These are phyloP conservation scores for Bipolaris oryzae DNA, from an alignment of 2,329 filamentous ascomycete species.

Conservation along the genomic window DNA sequence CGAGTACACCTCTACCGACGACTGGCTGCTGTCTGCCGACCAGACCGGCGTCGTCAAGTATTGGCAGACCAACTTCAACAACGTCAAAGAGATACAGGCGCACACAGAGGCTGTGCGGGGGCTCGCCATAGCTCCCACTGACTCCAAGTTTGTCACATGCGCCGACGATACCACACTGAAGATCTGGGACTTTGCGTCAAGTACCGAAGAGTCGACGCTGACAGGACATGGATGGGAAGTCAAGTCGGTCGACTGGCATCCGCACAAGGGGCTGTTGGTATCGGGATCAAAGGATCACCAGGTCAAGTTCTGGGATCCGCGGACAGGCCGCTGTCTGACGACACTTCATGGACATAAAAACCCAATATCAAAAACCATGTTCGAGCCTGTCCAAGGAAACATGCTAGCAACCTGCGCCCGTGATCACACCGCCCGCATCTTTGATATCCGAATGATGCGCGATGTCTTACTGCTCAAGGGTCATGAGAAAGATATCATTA, in stretches of 20 bases:
- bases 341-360: conserved; percentile 98
- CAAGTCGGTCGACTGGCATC: conserved; percentile 97
- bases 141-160: conserved; percentile 94
- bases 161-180: conserved; percentile 93
- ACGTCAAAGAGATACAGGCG: conserved; percentile 91
- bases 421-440: conserved; percentile 90
- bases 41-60: conserved; percentile 97
- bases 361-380: conserved; percentile 89
- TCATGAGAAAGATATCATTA: conserved; percentile 95
- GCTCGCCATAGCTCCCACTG: conserved; percentile 89
- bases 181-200: conserved; percentile 93
- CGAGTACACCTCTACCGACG: conserved; percentile 91
- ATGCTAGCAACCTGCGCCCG: conserved; percentile 91
- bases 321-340: conserved; percentile 85
- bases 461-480: conserved; percentile 92
- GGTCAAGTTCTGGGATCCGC: conserved; percentile 98
- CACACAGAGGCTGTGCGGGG: conserved; percentile 90
- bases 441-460: conserved; percentile 97
- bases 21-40: conserved; percentile 95
- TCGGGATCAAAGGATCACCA: conserved; percentile 97
- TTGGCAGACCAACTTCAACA: conserved; percentile 99
- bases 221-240: conserved; percentile 98
- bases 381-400: conserved; percentile 82
- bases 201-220: conserved; percentile 79
- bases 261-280: conserved; percentile 88